A percentile compares a stretch with the other conserved stretches of the same genome.
phyloP scores from a whole-genome alignment of 2,329 filamentous ascomycete species.

The Botrytis tulipae region DNA sequence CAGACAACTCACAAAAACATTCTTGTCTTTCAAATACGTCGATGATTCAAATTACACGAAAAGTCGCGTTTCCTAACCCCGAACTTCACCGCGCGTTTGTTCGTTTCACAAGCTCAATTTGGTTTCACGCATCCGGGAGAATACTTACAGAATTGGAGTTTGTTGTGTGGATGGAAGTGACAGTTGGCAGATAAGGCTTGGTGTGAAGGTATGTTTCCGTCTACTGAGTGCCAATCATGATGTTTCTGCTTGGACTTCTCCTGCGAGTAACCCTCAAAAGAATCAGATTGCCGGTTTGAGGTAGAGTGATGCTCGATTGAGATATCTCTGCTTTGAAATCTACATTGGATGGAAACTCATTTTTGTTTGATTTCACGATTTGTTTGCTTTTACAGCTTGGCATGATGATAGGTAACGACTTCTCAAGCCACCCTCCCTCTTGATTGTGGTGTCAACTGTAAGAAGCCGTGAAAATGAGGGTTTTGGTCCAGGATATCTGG shows the following conservation, averaged over 20 bases:
- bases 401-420: background rate
- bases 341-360: background rate
- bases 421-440: background rate
- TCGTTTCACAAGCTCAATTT: background rate
- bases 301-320: no score
- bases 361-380: background rate
- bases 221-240: background rate
- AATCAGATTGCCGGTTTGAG: background rate
- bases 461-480: no score
- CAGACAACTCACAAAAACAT: background rate
- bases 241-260: background rate
- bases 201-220: background rate
- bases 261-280: background rate
- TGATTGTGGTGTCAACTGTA: background rate
- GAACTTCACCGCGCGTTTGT: background rate
- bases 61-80: background rate
- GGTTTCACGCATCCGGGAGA: no score
- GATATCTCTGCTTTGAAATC: background rate
- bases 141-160: background rate
- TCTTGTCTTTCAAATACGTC: background rate
- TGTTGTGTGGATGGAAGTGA: background rate
- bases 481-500: fast-evolving
- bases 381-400: no score
- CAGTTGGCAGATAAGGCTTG: background rate
- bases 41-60: background rate